Percentiles rank a stretch among this genome's conserved stretches.
Conservation (phyloP, 2,329 filamentous ascomycete genomes). For the Dryadomyces quercivorus region DNA sequence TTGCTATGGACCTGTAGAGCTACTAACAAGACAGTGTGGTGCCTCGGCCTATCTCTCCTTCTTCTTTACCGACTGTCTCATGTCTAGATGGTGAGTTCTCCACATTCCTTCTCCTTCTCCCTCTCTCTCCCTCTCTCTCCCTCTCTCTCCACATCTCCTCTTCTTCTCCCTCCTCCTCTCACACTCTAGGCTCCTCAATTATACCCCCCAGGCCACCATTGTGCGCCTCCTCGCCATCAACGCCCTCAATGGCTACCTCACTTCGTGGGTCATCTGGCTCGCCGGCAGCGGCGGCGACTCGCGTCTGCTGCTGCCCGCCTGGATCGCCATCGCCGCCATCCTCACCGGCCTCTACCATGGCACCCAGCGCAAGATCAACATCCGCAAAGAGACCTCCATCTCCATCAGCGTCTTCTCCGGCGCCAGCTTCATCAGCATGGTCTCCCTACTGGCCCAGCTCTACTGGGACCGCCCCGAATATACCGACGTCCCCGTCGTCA, state of each 20-base stretch:
- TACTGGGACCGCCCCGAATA: conserved; percentile 51
- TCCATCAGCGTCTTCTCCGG: conserved; percentile 69
- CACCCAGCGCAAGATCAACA: conserved; percentile 67
- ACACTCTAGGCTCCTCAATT: conserved; percentile 63
- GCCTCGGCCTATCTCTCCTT: conserved; percentile 69
- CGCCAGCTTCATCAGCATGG: conserved; percentile 66
- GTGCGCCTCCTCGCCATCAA: conserved; percentile 68
- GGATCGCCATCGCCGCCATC: conserved; percentile 66
- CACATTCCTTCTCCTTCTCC: neutral
- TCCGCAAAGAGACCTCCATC: conserved; percentile 65
- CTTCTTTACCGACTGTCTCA: conserved; percentile 74
- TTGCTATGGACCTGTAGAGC: neutral
- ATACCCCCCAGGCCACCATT: conserved; percentile 69
- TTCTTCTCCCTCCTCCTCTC: conserved; percentile 1
- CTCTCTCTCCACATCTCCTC: no score
- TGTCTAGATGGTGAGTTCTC: conserved; percentile 59
- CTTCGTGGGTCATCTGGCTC: conserved; percentile 58
- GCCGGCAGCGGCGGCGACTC: conserved; percentile 59
- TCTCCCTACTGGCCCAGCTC: conserved; percentile 53
- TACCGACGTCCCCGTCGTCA: conserved; percentile 44
- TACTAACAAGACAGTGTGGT: conserved; percentile 42
- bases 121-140: conserved; percentile 1
- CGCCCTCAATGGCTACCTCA: conserved; percentile 62
- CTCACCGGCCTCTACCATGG: conserved; percentile 65
- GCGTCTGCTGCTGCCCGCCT: conserved; percentile 60